Evolutionary conservation across 306 rosid species (phyloP).

Genomic region (Pterocarpus santalinus): DNA sequence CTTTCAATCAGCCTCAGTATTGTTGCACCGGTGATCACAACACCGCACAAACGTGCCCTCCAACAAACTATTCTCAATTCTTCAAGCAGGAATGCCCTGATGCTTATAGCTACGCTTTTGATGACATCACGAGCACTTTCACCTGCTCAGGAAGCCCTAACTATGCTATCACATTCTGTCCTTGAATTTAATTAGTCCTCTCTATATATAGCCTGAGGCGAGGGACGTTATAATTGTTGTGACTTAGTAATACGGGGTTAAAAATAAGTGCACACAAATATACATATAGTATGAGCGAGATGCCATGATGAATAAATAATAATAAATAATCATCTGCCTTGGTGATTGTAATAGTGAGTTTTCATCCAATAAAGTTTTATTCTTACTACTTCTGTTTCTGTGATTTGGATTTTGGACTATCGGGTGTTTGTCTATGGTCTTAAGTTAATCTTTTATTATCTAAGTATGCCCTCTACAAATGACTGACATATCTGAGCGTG

Average conservation of each 20-base stretch:
- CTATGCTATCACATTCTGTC: not conserved
- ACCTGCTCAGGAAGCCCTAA: constrained; percentile 52
- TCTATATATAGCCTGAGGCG: not conserved
- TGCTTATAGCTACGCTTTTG: constrained; percentile 75
- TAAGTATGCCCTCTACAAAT: no score
- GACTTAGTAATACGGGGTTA: not conserved
- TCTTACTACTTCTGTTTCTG: no score
- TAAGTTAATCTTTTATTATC: no score
- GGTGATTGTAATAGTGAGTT: not conserved
- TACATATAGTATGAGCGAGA: no score
- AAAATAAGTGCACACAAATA: not conserved
- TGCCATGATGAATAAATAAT: not conserved
- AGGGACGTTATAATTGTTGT: not conserved
- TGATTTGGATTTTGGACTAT: no score
- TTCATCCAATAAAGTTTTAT: not conserved
- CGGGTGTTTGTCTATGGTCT: no score
- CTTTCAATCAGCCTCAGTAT: constrained; percentile 58
- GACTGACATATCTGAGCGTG: not conserved
- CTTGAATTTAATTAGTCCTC: not conserved
- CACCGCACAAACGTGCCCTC: constrained; percentile 54
- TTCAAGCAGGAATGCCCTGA: constrained; percentile 76
- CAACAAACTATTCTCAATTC: constrained; percentile 51
- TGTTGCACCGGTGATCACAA: constrained; percentile 75
- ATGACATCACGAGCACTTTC: constrained; percentile 66
- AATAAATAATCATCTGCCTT: not conserved